These are phyloP conservation scores for Sporothrix curviconia DNA, from an alignment of 2,329 filamentous ascomycete species.

Conservation along the genomic window DNA sequence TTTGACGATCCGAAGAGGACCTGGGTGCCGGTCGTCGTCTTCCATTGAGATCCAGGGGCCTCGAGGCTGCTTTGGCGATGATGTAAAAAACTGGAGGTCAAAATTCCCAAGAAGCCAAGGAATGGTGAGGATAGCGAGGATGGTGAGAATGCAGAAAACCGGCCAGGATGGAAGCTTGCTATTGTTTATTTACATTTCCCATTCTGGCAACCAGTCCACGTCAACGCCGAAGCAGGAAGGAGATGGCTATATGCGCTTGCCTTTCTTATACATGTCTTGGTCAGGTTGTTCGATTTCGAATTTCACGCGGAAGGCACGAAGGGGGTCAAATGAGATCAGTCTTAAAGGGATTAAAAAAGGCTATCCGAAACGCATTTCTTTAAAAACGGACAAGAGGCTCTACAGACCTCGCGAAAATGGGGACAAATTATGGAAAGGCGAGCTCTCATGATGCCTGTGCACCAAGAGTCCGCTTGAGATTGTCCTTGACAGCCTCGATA, in stretches of 20 bases:
- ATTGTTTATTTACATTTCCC: conserved; percentile 4
- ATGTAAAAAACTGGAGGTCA: background rate
- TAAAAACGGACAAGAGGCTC: too few species aligned
- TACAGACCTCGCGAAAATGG: too few species aligned
- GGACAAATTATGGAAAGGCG: background rate
- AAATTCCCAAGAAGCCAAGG: conserved; percentile 1
- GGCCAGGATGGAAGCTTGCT: background rate
- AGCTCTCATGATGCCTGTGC: conserved; percentile 7
- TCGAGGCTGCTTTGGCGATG: background rate
- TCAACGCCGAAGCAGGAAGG: background rate
- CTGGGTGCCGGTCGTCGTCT: conserved; percentile 8
- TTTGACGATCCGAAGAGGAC: conserved; percentile 21
- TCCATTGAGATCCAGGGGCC: too few species aligned
- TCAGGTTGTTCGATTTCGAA: too few species aligned
- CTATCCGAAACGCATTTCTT: too few species aligned
- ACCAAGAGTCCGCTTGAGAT: conserved; percentile 47
- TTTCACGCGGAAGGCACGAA: too few species aligned
- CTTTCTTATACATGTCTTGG: too few species aligned
- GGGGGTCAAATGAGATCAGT: too few species aligned
- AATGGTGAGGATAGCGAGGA: background rate
- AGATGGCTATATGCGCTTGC: background rate
- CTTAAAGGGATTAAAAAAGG: too few species aligned
- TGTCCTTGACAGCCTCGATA: conserved; percentile 52
- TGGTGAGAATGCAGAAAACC: background rate
- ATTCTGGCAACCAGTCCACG: too few species aligned